Evolutionary conservation across 257 asterid species (phyloP).

Genomic region (Haberlea rhodopensis): DNA sequence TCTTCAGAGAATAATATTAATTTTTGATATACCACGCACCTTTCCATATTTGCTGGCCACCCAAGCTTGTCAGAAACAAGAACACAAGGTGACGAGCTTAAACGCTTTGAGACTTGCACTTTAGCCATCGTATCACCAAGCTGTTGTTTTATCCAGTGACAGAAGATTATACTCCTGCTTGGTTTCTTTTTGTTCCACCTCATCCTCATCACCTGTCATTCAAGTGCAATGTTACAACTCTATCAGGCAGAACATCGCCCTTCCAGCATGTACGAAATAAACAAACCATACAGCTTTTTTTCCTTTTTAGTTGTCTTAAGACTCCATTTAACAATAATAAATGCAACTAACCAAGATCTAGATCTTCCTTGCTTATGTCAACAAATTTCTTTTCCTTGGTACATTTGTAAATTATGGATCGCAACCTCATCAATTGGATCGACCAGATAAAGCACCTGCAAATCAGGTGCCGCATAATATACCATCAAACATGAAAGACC

Average conservation of each 20-base stretch:
- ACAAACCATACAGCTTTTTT: neutral
- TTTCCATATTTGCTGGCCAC: conserved; percentile 99
- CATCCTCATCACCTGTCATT: no score
- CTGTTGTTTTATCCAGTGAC: conserved; percentile 96
- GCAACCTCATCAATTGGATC: conserved; percentile 98
- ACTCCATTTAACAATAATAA: no score
- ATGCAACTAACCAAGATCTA: conserved; percentile 93
- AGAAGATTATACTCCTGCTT: conserved; percentile 80
- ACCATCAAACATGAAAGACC: no score
- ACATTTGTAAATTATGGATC: conserved; percentile 87
- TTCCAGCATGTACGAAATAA: neutral
- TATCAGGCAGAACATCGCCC: conserved; percentile 12
- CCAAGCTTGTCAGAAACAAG: no score
- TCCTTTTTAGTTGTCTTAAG: neutral
- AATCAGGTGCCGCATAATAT: no score
- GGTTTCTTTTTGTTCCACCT: conserved; percentile 75
- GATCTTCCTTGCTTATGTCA: conserved; percentile 97
- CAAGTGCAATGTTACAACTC: no score
- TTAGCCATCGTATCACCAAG: no score
- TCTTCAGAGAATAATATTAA: neutral
- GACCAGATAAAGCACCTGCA: conserved; percentile 75
- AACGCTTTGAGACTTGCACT: no score
- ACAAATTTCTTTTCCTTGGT: conserved; percentile 94
- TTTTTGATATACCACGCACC: conserved; percentile 37
- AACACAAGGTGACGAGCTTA: no score